Percentiles rank a stretch among this genome's conserved stretches.
Evolutionary conservation across 352 stramenopile genomes (phyloP).

Genomic region (Paralagenidium karlingii): DNA sequence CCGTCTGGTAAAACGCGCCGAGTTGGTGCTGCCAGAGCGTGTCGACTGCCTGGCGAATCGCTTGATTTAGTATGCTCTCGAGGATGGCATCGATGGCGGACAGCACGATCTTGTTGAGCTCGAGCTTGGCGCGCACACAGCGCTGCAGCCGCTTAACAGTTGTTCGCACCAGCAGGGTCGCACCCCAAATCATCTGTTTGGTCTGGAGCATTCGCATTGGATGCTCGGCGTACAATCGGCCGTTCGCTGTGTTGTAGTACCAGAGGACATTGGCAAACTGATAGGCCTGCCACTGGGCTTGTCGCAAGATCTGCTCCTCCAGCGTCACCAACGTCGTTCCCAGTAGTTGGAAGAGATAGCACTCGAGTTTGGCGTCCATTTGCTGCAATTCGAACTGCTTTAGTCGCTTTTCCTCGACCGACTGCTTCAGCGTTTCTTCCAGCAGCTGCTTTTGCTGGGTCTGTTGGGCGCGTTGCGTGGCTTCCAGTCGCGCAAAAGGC

Average conservation of each 20-base stretch:
- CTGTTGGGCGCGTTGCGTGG: constrained; percentile 43
- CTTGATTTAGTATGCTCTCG: no score
- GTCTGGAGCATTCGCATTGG: constrained; percentile 48
- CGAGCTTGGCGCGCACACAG: no score
- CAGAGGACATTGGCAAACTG: constrained; percentile 45
- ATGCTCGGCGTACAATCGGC: constrained; percentile 30
- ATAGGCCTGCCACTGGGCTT: constrained; percentile 42
- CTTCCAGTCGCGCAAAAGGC: constrained; percentile 33
- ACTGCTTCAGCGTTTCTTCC: constrained; percentile 12
- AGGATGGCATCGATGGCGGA: no score
- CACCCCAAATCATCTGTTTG: no score
- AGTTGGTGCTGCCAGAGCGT: no score
- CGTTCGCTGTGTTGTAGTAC: constrained; percentile 33
- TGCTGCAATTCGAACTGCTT: constrained; percentile 53
- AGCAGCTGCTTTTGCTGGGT: constrained; percentile 19
- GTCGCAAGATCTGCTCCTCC: constrained; percentile 31
- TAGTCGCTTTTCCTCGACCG: constrained; percentile 24
- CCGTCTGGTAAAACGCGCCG: no score
- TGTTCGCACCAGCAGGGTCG: no score
- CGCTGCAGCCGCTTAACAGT: no score
- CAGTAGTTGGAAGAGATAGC: constrained; percentile 34
- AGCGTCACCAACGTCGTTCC: constrained; percentile 20
- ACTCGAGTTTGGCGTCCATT: constrained; percentile 38
- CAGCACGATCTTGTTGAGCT: no score
- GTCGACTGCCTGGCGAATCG: no score